Conservation (phyloP, 129 eudicot genomes). For the Flaveria robusta region DNA sequence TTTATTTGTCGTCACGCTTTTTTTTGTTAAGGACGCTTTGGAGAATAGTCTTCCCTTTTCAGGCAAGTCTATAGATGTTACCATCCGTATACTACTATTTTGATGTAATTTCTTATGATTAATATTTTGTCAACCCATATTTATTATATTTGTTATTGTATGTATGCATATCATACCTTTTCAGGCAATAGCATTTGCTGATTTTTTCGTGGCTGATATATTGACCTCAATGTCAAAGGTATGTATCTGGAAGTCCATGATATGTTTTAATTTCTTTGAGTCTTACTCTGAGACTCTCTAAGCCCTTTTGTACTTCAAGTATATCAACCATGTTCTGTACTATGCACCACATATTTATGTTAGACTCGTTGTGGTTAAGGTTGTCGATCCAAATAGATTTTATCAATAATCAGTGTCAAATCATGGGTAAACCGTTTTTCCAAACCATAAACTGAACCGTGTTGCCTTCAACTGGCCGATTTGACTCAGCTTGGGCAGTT, state of each 20-base stretch:
- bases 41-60: slow-evolving; percentile 89
- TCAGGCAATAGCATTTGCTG: slow-evolving; percentile 93
- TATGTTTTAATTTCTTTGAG: slow-evolving; percentile 11
- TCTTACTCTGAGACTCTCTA: slow-evolving; percentile 2
- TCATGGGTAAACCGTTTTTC: too few relatives aligned
- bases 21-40: slow-evolving; percentile 84
- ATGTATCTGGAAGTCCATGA: slow-evolving; percentile 32
- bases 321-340: not conserved
- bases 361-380: not conserved
- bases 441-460: too few relatives aligned
- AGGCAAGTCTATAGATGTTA: slow-evolving; percentile 59
- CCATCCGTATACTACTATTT: slow-evolving; percentile 10
- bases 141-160: not conserved
- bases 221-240: slow-evolving; percentile 99
- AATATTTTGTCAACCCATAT: not conserved
- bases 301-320: not conserved
- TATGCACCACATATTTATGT: not conserved
- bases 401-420: not conserved
- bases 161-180: not conserved
- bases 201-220: slow-evolving; percentile 95
- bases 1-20: slow-evolving; percentile 91
- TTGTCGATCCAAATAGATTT: not conserved
- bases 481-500: too few relatives aligned
- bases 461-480: too few relatives aligned
- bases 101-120: slow-evolving; percentile 17